Conservation (phyloP, 768 basidiomycete genomes). For the Russula virescens region DNA sequence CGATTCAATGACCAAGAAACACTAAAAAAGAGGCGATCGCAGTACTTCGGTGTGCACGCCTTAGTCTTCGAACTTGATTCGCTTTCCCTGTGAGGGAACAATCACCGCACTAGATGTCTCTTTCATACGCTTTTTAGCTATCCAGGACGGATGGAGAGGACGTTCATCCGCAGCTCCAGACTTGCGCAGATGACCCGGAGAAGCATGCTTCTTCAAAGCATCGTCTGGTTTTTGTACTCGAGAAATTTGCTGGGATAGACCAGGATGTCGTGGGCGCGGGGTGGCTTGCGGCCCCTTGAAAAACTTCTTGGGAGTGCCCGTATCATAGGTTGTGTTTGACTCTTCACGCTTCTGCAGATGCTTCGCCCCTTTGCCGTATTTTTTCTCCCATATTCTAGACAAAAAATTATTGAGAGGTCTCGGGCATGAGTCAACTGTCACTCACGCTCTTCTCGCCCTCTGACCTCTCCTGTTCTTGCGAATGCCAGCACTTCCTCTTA, state of each 20-base stretch:
- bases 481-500: constrained; percentile 42
- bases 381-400: constrained; percentile 94
- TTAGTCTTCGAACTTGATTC: constrained; percentile 58
- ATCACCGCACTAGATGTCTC: constrained; percentile 60
- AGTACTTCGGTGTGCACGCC: not conserved
- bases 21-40: not conserved
- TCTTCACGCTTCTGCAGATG: constrained; percentile 65
- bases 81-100: constrained; percentile 70
- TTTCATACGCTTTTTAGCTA: constrained; percentile 81
- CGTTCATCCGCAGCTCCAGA: constrained; percentile 29
- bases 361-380: constrained; percentile 86
- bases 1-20: not conserved
- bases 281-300: not conserved
- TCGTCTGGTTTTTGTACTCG: not conserved
- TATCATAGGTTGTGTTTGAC: not conserved
- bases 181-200: constrained; percentile 9
- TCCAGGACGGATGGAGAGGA: constrained; percentile 92
- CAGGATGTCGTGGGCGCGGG: not conserved
- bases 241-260: not conserved
- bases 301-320: not conserved
- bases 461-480: constrained; percentile 86
- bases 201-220: not conserved
- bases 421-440: constrained; percentile 24
- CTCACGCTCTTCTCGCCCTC: constrained; percentile 89
- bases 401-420: not conserved